A percentile compares a stretch with the other conserved stretches of the same genome.
Conservation (phyloP, 805 yeast genomes). For the Maudiozyma bulderi region DNA sequence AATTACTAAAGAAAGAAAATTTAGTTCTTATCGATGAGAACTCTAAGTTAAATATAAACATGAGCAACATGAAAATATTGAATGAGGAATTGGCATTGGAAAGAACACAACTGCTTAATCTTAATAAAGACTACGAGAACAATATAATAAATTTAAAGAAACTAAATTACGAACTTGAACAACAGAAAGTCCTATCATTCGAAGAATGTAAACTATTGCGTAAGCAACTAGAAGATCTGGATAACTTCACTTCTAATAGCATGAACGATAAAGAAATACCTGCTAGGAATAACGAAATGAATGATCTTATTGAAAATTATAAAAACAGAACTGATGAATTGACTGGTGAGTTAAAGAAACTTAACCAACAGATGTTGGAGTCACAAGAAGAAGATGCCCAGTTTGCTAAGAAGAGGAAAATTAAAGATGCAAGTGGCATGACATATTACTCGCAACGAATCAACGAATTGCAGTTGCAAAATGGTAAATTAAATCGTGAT, state of each 20-base stretch:
- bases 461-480: slow-evolving; percentile 34
- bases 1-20: slow-evolving; percentile 33
- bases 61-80: slow-evolving; percentile 16
- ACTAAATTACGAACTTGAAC: slow-evolving; percentile 37
- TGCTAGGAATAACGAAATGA: slow-evolving; percentile 3
- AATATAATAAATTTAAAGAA: slow-evolving; percentile 25
- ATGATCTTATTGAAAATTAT: slow-evolving; percentile 44
- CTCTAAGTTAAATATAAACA: slow-evolving; percentile 19
- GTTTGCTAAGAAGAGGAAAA: slow-evolving; percentile 22
- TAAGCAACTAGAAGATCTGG: slow-evolving; percentile 44
- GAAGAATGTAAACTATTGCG: slow-evolving; percentile 53
- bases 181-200: slow-evolving; percentile 41
- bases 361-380: slow-evolving; percentile 22
- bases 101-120: slow-evolving; percentile 30
- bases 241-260: slow-evolving; percentile 11
- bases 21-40: slow-evolving; percentile 28
- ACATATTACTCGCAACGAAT: slow-evolving; percentile 24
- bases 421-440: slow-evolving; percentile 16
- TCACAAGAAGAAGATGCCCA: slow-evolving; percentile 9
- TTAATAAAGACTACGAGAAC: slow-evolving; percentile 18
- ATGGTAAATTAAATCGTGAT: slow-evolving; percentile 30
- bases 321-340: slow-evolving; percentile 41
- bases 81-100: slow-evolving; percentile 32
- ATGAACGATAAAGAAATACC: slow-evolving; percentile 8
- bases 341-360: slow-evolving; percentile 30